phyloP scores from a whole-genome alignment of 2,329 filamentous ascomycete genomes.

The Berkeleyomyces basicola region DNA sequence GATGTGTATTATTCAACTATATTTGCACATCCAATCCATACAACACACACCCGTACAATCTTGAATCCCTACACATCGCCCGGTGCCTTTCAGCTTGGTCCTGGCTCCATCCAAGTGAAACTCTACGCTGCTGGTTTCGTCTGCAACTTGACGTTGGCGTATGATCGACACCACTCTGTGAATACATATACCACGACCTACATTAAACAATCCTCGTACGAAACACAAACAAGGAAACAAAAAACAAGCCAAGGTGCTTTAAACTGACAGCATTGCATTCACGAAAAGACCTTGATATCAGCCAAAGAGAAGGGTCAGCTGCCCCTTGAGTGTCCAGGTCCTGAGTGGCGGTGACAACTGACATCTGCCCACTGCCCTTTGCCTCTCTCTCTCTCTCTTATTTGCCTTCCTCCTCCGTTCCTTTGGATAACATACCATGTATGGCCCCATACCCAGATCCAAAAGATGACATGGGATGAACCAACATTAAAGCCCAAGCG shows the following conservation, averaged over 20 bases:
- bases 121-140: background rate
- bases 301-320: background rate
- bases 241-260: background rate
- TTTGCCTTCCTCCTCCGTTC: background rate
- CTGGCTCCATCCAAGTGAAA: background rate
- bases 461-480: background rate
- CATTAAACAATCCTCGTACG: background rate
- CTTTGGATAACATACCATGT: background rate
- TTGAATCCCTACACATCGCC: too few relatives aligned
- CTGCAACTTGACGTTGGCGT: background rate
- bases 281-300: background rate
- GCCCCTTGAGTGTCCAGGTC: background rate
- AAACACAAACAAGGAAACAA: background rate
- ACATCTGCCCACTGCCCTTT: background rate
- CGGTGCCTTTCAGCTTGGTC: background rate
- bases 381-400: background rate
- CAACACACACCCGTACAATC: too few relatives aligned
- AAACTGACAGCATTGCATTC: background rate
- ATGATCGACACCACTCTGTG: background rate
- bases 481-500: background rate
- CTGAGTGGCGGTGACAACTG: background rate
- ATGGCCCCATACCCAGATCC: background rate
- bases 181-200: background rate
- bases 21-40: too few relatives aligned
- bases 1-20: too few relatives aligned